Percentiles rank a stretch among this genome's conserved stretches.
phyloP scores from a whole-genome alignment of 306 rosid species.

The Spatholobus suberectus region DNA sequence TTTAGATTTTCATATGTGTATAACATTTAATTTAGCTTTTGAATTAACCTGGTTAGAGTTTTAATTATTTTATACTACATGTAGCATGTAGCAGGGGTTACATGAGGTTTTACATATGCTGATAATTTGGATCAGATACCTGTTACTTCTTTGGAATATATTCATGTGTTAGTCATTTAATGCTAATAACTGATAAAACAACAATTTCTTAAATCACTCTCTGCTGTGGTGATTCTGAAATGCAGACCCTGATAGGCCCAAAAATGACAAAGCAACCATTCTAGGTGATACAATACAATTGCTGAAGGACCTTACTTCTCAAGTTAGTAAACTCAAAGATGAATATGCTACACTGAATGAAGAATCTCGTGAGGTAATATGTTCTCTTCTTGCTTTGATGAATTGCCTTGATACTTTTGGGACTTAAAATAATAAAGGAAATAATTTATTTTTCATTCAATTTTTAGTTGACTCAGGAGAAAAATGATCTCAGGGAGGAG shows the following conservation, averaged over 20 bases:
- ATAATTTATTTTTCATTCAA: constrained; percentile 33
- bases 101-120: not conserved
- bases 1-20: constrained; percentile 1
- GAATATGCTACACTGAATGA: constrained; percentile 65
- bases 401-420: constrained; percentile 3
- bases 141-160: constrained; percentile 15
- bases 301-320: constrained; percentile 84
- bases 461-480: constrained; percentile 83
- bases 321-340: constrained; percentile 75
- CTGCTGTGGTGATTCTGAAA: constrained; percentile 35
- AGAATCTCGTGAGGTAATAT: constrained; percentile 85
- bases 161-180: constrained; percentile 23
- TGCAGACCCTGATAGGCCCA: constrained; percentile 93
- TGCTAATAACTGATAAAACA: constrained; percentile 12
- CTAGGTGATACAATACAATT: constrained; percentile 75
- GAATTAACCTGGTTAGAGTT: not conserved
- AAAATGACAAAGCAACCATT: constrained; percentile 88
- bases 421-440: constrained; percentile 11
- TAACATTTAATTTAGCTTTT: not conserved
- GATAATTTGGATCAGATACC: not conserved
- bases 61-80: constrained; percentile 11
- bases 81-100: not conserved
- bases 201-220: constrained; percentile 18
- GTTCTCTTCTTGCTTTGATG: constrained; percentile 5
- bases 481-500: constrained; percentile 95